phyloP scores from a whole-genome alignment of 2,329 filamentous ascomycete genomes.

The Paraphoma chrysanthemicola region DNA sequence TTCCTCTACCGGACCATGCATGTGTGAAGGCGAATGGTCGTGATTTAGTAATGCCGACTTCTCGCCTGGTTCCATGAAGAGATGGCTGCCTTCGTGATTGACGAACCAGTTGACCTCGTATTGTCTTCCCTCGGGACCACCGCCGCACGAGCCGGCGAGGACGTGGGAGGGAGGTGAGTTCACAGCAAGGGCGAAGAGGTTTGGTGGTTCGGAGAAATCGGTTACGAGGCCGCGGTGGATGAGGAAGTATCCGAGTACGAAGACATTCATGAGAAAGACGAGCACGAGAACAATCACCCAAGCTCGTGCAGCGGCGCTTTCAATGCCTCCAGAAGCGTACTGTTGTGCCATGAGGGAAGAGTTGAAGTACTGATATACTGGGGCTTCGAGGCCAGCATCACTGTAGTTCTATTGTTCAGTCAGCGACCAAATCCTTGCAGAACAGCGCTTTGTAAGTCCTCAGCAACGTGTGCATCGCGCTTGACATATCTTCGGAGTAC shows the following conservation, averaged over 20 bases:
- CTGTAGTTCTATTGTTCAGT: conserved; percentile 42
- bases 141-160: conserved; percentile 64
- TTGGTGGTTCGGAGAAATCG: conserved; percentile 80
- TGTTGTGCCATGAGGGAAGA: conserved; percentile 69
- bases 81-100: conserved; percentile 59
- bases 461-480: background rate
- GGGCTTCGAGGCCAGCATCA: conserved; percentile 45
- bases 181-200: conserved; percentile 74
- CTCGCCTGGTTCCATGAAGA: conserved; percentile 58
- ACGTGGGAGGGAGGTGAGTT: conserved; percentile 65
- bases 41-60: conserved; percentile 26
- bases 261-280: conserved; percentile 71
- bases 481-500: background rate
- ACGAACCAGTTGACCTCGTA: conserved; percentile 55
- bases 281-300: conserved; percentile 72
- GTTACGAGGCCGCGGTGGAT: conserved; percentile 69
- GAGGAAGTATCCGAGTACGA: conserved; percentile 70
- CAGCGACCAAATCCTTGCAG: background rate
- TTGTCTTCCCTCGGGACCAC: conserved; percentile 60
- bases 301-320: conserved; percentile 69
- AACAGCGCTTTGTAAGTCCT: background rate
- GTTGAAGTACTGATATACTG: conserved; percentile 67
- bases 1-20: conserved; percentile 1
- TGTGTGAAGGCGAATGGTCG: conserved; percentile 15
- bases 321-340: conserved; percentile 71